Percentiles rank a stretch among this genome's conserved stretches.
Conservation (phyloP, 2,329 filamentous ascomycete genomes). For the Rhinocladiella mackenziei region DNA sequence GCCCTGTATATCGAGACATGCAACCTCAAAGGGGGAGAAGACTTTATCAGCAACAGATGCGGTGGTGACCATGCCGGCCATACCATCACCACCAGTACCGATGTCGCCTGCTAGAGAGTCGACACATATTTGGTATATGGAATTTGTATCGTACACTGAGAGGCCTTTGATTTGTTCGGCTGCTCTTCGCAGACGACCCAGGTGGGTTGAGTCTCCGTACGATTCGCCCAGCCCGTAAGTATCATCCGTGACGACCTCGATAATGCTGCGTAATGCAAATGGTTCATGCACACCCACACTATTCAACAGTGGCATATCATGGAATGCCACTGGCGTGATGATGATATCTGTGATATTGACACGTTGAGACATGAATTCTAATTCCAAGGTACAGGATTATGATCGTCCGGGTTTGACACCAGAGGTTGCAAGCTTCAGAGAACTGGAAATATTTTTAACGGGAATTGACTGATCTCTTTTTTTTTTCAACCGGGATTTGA, state of each 20-base stretch:
- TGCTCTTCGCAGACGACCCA: constrained; percentile 35
- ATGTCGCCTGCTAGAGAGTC: constrained; percentile 24
- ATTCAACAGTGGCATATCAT: constrained; percentile 45
- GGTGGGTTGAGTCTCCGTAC: constrained; percentile 41
- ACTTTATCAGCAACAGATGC: constrained; percentile 42
- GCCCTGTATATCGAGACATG: constrained; percentile 43
- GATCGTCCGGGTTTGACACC: too few relatives aligned
- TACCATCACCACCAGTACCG: constrained; percentile 32
- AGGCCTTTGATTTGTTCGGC: constrained; percentile 22
- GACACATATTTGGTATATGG: constrained; percentile 30
- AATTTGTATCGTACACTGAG: constrained; percentile 28
- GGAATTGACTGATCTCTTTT: too few relatives aligned
- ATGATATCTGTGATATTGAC: constrained; percentile 37
- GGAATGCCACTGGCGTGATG: constrained; percentile 45
- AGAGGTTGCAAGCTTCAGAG: too few relatives aligned
- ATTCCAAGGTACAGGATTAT: not conserved
- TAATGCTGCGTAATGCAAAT: constrained; percentile 42
- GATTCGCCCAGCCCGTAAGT: constrained; percentile 42
- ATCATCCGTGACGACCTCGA: constrained; percentile 38
- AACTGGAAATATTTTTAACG: too few relatives aligned
- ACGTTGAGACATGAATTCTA: constrained; percentile 6
- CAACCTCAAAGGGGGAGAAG: constrained; percentile 44
- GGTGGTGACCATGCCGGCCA: constrained; percentile 42
- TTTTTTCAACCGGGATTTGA: too few relatives aligned
- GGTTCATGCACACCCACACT: constrained; percentile 45